Evolutionary conservation across 2,329 filamentous ascomycete species (phyloP), one percentile per base, ranked within the genome.

Genomic region (Diaporthe longicolla): DNA sequence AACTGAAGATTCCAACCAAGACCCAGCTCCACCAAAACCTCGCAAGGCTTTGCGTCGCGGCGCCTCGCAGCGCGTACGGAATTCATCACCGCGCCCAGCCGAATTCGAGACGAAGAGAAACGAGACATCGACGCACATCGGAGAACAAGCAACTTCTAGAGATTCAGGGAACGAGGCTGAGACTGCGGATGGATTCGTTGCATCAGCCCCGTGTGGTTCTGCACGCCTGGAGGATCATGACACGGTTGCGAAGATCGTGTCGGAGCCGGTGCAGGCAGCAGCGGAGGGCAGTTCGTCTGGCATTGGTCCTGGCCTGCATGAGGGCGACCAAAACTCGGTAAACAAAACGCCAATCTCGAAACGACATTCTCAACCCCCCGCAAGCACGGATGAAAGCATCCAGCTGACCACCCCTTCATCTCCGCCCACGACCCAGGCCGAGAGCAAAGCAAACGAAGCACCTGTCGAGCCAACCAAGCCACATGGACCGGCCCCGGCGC

Each of bases 391-490:
- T 26, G 63, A 73, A 17, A 40, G 17, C 9, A 32, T 24, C 15
- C 63, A 55, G 21, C 32, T 58, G 11, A 32, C 50, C 11, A 70
- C 70, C 15, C 55, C 70, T 21, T 35, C 50, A n/a, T 43, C 50
- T 24, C 59, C 63, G 32, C 63, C 50, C 52, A 24, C 40, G 17
- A 10, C 32, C 6, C 45, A 32, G 21, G 0, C 40, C 10, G 32
- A 29, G 4, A 11, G 9, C 13, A 19, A 21, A 11, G 3, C 66
- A 8, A 19, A 40, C 15, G 35, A 26, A 1, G 32, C 32, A 0
- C 24, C 43, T 21, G 52, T 37, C 26, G 72, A 74, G 9, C n/a
- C 32, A 10, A 7, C 45, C 21, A 43, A 43, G 48, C 24, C 45
- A 19, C 24, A 32, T 13, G 21, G 13, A 13, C 5, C 29, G 8